Evolutionary conservation across 2,329 filamentous ascomycete genomes (phyloP).

Genomic region (Microsporum audouinii): DNA sequence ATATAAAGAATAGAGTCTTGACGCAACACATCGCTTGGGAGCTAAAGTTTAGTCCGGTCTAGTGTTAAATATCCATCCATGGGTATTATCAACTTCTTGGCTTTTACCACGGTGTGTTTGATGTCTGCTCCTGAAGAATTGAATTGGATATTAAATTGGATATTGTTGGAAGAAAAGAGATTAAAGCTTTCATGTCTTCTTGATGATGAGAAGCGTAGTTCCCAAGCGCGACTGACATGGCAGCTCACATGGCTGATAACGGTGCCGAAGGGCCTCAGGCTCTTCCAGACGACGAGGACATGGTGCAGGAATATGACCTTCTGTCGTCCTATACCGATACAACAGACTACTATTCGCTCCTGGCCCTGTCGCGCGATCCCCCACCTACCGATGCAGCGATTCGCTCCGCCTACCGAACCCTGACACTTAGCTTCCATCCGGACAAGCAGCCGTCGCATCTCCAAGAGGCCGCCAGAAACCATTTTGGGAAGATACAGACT

Average conservation of each 20-base stretch:
- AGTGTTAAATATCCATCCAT: neutral
- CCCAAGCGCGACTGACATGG: neutral
- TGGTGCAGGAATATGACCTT: conserved; percentile 11
- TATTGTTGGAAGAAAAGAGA: neutral
- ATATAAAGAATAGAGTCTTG: no score
- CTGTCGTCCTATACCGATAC: conserved; percentile 10
- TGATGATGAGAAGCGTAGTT: neutral
- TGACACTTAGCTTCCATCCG: conserved; percentile 36
- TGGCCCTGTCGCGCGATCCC: conserved; percentile 30
- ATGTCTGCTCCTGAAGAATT: neutral
- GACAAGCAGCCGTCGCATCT: conserved; percentile 34
- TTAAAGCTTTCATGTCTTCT: neutral
- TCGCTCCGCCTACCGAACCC: conserved; percentile 33
- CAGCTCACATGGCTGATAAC: neutral
- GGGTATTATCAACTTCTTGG: neutral
- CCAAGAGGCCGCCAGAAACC: conserved; percentile 26
- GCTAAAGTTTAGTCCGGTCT: neutral
- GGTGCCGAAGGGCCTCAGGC: neutral
- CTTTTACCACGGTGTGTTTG: neutral
- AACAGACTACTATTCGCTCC: conserved; percentile 33
- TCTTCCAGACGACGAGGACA: neutral
- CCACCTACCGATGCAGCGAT: conserved; percentile 32
- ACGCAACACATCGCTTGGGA: neutral
- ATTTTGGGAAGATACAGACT: conserved; percentile 31
- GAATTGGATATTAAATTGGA: neutral